Conservation (phyloP, 2,329 filamentous ascomycete species). For the Conoideocrella luteorostrata region DNA sequence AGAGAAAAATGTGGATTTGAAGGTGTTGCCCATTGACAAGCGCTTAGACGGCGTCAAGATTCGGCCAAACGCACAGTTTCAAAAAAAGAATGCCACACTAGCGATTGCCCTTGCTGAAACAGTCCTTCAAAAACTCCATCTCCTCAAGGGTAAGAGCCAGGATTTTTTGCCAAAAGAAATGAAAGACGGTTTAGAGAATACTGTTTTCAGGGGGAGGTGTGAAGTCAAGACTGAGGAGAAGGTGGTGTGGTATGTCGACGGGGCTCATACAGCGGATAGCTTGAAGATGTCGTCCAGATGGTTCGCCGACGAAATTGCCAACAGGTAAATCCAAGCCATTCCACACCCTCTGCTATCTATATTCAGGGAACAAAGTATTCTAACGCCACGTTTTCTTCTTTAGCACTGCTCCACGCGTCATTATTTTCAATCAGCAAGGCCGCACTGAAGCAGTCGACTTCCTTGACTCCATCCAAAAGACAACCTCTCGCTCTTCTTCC, state of each 20-base stretch:
- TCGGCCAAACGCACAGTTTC: conserved; percentile 47
- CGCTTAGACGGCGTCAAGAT: conserved; percentile 41
- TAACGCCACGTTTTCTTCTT: no score
- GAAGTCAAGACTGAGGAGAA: conserved; percentile 48
- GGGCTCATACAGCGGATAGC: conserved; percentile 88
- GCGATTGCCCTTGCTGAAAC: conserved; percentile 47
- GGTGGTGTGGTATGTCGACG: conserved; percentile 82
- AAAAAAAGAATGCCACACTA: conserved; percentile 51
- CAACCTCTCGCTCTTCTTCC: conserved; percentile 23
- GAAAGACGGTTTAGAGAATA: conserved; percentile 64
- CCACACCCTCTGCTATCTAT: no score
- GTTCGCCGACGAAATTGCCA: conserved; percentile 57
- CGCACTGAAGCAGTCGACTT: conserved; percentile 48
- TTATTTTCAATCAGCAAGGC: conserved; percentile 87
- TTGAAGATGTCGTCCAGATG: conserved; percentile 74
- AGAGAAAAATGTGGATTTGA: conserved; percentile 44
- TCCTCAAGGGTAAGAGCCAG: conserved; percentile 16
- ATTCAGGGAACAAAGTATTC: no score
- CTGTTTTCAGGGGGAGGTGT: conserved; percentile 76
- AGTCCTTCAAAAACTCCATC: conserved; percentile 39
- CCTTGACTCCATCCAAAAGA: conserved; percentile 38
- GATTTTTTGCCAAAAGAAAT: conserved; percentile 55
- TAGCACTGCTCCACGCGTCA: conserved; percentile 36
- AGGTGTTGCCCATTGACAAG: conserved; percentile 39
- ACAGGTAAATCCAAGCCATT: conserved; percentile 17